Evolutionary conservation across 2,329 filamentous ascomycete species (phyloP).

Genomic region (Ceratocystis diversiconidia): DNA sequence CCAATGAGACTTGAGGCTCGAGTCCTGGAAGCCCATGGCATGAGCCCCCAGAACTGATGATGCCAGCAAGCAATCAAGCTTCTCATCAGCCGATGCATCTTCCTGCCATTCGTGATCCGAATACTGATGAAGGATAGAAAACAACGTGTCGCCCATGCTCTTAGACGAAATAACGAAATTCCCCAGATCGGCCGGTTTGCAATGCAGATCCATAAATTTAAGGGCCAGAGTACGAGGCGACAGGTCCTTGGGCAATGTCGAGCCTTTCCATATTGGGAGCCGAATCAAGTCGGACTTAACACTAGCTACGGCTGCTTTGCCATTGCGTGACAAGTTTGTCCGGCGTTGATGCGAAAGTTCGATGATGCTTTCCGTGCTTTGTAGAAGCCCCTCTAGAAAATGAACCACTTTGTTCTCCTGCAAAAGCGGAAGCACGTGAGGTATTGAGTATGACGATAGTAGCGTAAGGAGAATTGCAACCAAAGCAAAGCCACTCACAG

Average conservation of each 20-base stretch:
- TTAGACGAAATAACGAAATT: slow-evolving; percentile 16
- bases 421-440: slow-evolving; percentile 44
- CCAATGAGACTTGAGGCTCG: slow-evolving; percentile 31
- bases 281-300: slow-evolving; percentile 40
- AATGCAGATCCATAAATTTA: slow-evolving; percentile 18
- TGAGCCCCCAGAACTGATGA: slow-evolving; percentile 41
- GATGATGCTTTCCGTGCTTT: slow-evolving; percentile 40
- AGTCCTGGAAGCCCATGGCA: slow-evolving; percentile 35
- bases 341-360: slow-evolving; percentile 48
- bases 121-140: slow-evolving; percentile 18
- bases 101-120: slow-evolving; percentile 16
- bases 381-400: slow-evolving; percentile 44
- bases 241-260: slow-evolving; percentile 32
- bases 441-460: slow-evolving; percentile 44
- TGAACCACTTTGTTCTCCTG: slow-evolving; percentile 38
- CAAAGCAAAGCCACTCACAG: slow-evolving; percentile 48
- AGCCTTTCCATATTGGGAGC: slow-evolving; percentile 46
- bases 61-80: slow-evolving; percentile 21
- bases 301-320: slow-evolving; percentile 39
- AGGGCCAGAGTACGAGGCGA: slow-evolving; percentile 51
- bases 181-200: slow-evolving; percentile 16
- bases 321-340: slow-evolving; percentile 53
- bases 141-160: slow-evolving; percentile 19
- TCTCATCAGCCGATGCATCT: slow-evolving; percentile 15
- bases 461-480: slow-evolving; percentile 50